A percentile compares a stretch with the other conserved stretches of the same genome.
phyloP scores from a whole-genome alignment of 768 basidiomycete species.

The Mycena filopes region DNA sequence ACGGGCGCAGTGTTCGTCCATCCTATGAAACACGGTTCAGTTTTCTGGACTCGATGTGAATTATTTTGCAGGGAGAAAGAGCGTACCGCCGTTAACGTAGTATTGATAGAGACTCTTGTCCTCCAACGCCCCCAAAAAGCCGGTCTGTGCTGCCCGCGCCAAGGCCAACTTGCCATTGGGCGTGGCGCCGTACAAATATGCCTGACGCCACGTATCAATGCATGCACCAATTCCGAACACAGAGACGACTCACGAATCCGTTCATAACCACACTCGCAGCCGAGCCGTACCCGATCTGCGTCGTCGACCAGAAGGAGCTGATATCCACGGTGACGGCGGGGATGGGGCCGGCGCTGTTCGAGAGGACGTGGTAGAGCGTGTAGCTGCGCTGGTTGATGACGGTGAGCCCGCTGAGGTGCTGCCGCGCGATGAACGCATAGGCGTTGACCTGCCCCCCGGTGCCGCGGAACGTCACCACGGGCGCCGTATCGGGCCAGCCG shows the following conservation, averaged over 20 bases:
- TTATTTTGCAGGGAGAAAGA: no score
- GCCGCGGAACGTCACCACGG: constrained; percentile 17
- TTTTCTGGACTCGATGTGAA: background rate
- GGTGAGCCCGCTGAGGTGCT: constrained; percentile 24
- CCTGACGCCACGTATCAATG: no score
- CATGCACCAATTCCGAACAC: no score
- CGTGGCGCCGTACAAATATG: constrained; percentile 25
- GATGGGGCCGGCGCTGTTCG: constrained; percentile 1
- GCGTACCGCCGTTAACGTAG: constrained; percentile 32
- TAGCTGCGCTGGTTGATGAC: constrained; percentile 6
- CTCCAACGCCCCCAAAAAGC: constrained; percentile 20
- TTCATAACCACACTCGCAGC: constrained; percentile 21
- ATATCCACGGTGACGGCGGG: constrained; percentile 12
- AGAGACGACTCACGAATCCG: constrained; percentile 22
- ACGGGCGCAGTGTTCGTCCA: constrained; percentile 22
- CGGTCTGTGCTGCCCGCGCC: constrained; percentile 19
- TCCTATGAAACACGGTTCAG: background rate
- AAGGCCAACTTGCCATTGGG: constrained; percentile 15
- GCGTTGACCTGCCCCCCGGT: background rate
- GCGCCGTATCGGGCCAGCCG: constrained; percentile 29
- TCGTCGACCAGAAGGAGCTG: constrained; percentile 18
- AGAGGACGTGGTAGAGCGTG: constrained; percentile 26
- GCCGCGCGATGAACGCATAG: constrained; percentile 21
- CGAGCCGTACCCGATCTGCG: constrained; percentile 29
- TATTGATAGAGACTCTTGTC: constrained; percentile 23